phyloP scores from a whole-genome alignment of 805 yeast species.

The Saccharomycopsis sp. region DNA sequence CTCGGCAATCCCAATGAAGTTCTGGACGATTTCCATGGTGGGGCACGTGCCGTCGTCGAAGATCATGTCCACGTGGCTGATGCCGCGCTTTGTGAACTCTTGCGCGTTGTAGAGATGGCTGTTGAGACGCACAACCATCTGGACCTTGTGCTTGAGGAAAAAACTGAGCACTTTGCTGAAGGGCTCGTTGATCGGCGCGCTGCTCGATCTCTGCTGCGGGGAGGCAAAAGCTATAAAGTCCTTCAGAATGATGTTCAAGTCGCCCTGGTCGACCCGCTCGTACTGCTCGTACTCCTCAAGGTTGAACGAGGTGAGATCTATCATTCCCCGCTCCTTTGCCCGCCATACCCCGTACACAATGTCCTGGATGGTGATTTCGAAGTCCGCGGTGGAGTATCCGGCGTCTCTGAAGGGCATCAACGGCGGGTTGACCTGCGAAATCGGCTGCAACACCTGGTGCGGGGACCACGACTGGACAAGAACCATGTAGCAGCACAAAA shows the following conservation, averaged over 20 bases:
- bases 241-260: conserved; percentile 83
- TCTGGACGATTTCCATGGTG: conserved; percentile 83
- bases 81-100: conserved; percentile 77
- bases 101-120: conserved; percentile 82
- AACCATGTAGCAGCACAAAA: conserved; percentile 90
- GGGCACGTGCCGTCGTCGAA: conserved; percentile 99
- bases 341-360: conserved; percentile 96
- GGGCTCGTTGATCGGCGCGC: conserved; percentile 57
- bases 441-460: conserved; percentile 92
- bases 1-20: conserved; percentile 92
- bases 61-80: conserved; percentile 89
- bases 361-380: conserved; percentile 88
- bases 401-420: conserved; percentile 95
- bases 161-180: conserved; percentile 75
- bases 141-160: conserved; percentile 67
- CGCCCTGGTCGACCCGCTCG: conserved; percentile 96
- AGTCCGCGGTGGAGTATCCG: conserved; percentile 93
- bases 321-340: conserved; percentile 86
- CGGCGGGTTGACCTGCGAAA: conserved; percentile 87
- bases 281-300: conserved; percentile 91
- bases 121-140: conserved; percentile 85
- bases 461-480: conserved; percentile 97
- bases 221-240: conserved; percentile 98
- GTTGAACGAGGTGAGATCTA: conserved; percentile 80
- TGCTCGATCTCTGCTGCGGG: conserved; percentile 64